These are phyloP conservation scores for Lentinus brumalis DNA, from an alignment of 768 basidiomycete genomes.

Conservation along the genomic window DNA sequence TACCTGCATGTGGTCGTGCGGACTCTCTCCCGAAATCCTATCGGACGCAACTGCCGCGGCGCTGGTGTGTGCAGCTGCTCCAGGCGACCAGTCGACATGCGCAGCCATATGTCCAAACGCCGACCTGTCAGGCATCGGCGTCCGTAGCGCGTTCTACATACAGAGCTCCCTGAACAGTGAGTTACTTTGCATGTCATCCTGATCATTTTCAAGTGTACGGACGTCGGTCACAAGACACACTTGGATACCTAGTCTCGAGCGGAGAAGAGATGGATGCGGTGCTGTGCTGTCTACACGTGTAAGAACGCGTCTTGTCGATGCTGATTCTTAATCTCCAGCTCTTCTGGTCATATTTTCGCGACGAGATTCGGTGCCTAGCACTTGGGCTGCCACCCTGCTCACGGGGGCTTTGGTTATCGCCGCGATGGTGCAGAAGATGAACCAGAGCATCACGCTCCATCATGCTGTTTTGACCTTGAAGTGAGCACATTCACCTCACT, in stretches of 20 bases:
- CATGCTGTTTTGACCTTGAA: constrained; percentile 30
- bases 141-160: constrained; percentile 29
- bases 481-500: constrained; percentile 12
- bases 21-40: background rate
- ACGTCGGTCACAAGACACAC: background rate
- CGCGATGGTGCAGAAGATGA: constrained; percentile 28
- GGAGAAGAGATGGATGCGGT: background rate
- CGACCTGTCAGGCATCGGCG: constrained; percentile 30
- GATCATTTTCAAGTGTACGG: background rate
- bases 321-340: constrained; percentile 17
- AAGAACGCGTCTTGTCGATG: background rate
- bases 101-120: constrained; percentile 26
- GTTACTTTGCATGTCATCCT: background rate
- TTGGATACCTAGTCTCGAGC: background rate
- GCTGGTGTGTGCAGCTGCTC: constrained; percentile 7
- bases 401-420: constrained; percentile 29
- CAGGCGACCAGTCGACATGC: background rate
- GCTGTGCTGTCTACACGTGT: background rate
- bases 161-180: constrained; percentile 30
- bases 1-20: background rate
- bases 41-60: constrained; percentile 10
- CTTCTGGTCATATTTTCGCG: constrained; percentile 29
- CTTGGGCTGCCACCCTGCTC: constrained; percentile 30
- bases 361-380: constrained; percentile 27
- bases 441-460: constrained; percentile 24